Evolutionary conservation across 2,329 filamentous ascomycete species (phyloP).

Genomic region (Paecilomyces formosus): DNA sequence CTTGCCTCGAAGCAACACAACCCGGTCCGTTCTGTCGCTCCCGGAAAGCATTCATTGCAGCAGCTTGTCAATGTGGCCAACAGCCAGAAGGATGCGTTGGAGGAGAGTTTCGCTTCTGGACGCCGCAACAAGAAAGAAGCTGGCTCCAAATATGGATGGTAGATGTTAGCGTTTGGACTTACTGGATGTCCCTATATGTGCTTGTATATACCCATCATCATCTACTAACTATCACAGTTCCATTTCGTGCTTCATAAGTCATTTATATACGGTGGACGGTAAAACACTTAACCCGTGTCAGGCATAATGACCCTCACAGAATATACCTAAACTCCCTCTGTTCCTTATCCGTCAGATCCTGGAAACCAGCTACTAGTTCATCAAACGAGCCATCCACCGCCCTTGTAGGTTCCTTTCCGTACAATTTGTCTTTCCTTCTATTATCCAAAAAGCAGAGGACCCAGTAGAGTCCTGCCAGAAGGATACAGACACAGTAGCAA

Average conservation of each 20-base stretch:
- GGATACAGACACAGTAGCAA: too few species aligned
- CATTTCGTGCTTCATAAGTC: neutral
- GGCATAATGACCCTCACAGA: too few species aligned
- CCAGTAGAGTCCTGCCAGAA: too few species aligned
- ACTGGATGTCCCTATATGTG: neutral
- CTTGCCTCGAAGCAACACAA: constrained; percentile 57
- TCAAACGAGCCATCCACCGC: too few species aligned
- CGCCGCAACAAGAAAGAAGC: constrained; percentile 74
- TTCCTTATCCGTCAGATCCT: too few species aligned
- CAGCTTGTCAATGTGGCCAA: constrained; percentile 79
- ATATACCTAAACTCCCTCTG: too few species aligned
- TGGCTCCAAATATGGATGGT: constrained; percentile 79
- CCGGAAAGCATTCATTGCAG: constrained; percentile 81
- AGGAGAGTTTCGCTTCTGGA: constrained; percentile 83
- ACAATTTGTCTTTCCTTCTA: too few species aligned
- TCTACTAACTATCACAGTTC: neutral
- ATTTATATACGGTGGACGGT: neutral
- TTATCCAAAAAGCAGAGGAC: too few species aligned
- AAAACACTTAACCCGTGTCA: too few species aligned
- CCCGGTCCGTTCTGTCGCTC: constrained; percentile 72
- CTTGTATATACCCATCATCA: neutral
- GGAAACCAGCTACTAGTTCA: too few species aligned
- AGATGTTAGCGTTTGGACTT: neutral
- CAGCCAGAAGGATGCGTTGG: constrained; percentile 76
- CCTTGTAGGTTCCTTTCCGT: too few species aligned